A percentile compares a stretch with the other conserved stretches of the same genome.
phyloP scores from a whole-genome alignment of 1,139 yeast genomes.

The Geotrichum aggregatum region DNA sequence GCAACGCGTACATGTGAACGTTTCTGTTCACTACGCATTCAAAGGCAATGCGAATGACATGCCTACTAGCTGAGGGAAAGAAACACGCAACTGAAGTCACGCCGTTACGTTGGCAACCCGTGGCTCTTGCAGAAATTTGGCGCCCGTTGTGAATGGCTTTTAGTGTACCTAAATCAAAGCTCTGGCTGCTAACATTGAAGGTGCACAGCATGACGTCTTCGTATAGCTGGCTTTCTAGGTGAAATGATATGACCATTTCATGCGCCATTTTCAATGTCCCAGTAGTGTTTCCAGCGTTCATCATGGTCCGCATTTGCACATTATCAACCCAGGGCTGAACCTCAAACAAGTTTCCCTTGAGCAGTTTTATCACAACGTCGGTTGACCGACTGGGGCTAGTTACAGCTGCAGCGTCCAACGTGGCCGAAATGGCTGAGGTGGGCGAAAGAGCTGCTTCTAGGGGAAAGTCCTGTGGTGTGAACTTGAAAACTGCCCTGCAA shows the following conservation, averaged over 20 bases:
- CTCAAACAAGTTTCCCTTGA: not conserved
- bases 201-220: too few relatives aligned
- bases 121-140: too few relatives aligned
- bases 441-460: not conserved
- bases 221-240: not conserved
- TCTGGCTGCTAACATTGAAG: too few relatives aligned
- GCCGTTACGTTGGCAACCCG: too few relatives aligned
- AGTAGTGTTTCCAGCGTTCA: not conserved
- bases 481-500: not conserved
- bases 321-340: not conserved
- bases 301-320: not conserved
- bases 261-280: not conserved
- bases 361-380: not conserved
- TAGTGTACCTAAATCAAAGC: too few relatives aligned
- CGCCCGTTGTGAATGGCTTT: too few relatives aligned
- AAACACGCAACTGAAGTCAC: too few relatives aligned
- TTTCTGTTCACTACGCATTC: too few relatives aligned
- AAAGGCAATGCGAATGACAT: too few relatives aligned
- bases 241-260: not conserved
- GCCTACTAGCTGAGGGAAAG: too few relatives aligned
- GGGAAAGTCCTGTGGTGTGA: not conserved
- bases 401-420: not conserved
- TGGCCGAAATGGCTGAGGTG: not conserved
- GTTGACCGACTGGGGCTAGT: too few relatives aligned
- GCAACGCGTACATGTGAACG: too few relatives aligned